Evolutionary conservation across 208 protist species (phyloP), one percentile per base, ranked within the genome.

Genomic region (Trypanosoma avium): DNA sequence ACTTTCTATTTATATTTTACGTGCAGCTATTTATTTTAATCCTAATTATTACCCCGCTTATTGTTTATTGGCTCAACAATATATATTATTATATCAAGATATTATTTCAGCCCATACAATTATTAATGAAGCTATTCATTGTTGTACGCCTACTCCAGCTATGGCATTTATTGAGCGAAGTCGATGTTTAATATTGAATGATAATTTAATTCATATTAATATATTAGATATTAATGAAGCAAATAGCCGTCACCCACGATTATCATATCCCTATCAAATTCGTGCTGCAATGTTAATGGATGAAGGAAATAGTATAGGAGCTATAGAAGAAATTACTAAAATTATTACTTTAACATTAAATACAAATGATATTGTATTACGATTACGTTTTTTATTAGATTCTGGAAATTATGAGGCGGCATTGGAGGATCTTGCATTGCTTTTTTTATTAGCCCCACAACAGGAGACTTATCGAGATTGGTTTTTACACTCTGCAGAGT

Each of bases 261-360:
- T 78, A 24, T 77, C 75, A 4, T 69, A 77, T 57, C 75, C 75
- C 0, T 77, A 77, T 29, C 48, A 46, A 43, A 62, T 79, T 49
- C 72, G 78, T 36, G 78, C 78, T 3, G 78, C 78, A 19, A 69
- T 73, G 65, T 55, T 53, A 22, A 84, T 84, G 78, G 79, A 85
- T 60, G 47, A 65, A 13, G 79, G 79, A 30, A 57, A 74, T 48
- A 68, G 61, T 26, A 32, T 46, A 17, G 76, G 60, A 22, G 80
- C 80, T 0, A 50, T 72, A 10, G n/a, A 26, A 29, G 80, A 86
- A 63, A 42, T 86, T 42, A 54, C 36, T 35, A 42, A 61, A 24
- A 55, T 86, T 30, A 67, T 79, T 43, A 7, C 21, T 10, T 57
- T 80, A 3, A 69, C 73, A 13, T 38, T 77, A 61, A 61, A 74